Evolutionary conservation across 1,139 yeast species (phyloP).

Genomic region (Suhomyces guaymorum): DNA sequence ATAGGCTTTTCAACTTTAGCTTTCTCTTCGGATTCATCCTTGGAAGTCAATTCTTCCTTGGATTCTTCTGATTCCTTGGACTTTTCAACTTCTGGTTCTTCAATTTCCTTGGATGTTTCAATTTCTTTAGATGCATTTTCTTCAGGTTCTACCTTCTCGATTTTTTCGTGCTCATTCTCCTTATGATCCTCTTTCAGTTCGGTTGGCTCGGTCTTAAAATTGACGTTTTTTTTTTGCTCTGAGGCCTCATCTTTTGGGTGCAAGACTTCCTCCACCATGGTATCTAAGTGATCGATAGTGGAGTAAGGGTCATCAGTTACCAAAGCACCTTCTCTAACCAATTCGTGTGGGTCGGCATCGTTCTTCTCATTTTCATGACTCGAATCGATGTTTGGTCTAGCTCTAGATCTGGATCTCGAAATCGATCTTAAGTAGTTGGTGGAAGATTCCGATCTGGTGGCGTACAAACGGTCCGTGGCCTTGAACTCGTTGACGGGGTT

Average conservation of each 20-base stretch:
- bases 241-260: slow-evolving; percentile 15
- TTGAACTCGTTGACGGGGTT: slow-evolving; percentile 26
- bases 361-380: slow-evolving; percentile 35
- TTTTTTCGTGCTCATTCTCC: background rate
- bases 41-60: too few relatives aligned
- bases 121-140: background rate
- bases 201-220: slow-evolving; percentile 1
- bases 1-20: too few relatives aligned
- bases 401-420: slow-evolving; percentile 63
- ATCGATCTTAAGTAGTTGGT: slow-evolving; percentile 59
- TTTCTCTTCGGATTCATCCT: too few relatives aligned
- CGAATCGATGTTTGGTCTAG: slow-evolving; percentile 38
- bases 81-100: background rate
- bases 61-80: too few relatives aligned
- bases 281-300: slow-evolving; percentile 41
- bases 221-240: slow-evolving; percentile 9
- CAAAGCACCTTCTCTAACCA: slow-evolving; percentile 47
- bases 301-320: slow-evolving; percentile 50
- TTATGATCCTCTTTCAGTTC: slow-evolving; percentile 1
- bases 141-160: background rate
- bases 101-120: background rate
- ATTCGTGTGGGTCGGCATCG: slow-evolving; percentile 43
- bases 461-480: slow-evolving; percentile 25
- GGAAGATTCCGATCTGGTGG: slow-evolving; percentile 37
- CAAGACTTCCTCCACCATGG: slow-evolving; percentile 44